Evolutionary conservation across 148 eudicot genomes (phyloP), one percentile per base, ranked within the genome.

Genomic region (Fallopia convolvulus): DNA sequence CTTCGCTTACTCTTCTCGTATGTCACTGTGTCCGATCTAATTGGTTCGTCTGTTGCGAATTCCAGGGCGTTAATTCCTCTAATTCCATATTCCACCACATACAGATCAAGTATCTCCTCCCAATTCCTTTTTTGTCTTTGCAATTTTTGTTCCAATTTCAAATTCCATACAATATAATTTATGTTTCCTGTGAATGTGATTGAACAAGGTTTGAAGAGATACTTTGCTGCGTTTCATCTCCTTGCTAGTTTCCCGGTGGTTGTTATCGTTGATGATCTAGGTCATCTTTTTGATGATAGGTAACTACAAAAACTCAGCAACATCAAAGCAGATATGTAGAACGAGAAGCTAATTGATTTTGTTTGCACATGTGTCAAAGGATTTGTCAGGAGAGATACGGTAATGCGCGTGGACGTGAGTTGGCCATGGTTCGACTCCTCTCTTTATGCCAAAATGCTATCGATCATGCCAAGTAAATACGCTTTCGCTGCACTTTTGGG

Each of bases 191-290:
- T 26, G 30, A 33, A 48, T 32, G n/a, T n/a, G 11, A 23, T 49
- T 80, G 36, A 53, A 39, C 91, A 90, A 77, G 90, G 85, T 74
- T 79, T 93, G 77, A 87, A 86, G 83, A 85, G 83, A 33, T 93
- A 83, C 74, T 93, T 93, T 80, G 85, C 97, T 79, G 98, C 92
- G 8, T 93, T 91, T 56, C 94, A 93, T 83, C 80, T 91, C 82
- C 86, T 84, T 78, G 60, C 80, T 78, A 77, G 81, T 39, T 79
- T 79, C 79, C 97, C 97, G 26, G 74, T 47, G 39, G 88, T 86
- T 61, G 90, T 93, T 66, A 77, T 93, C 14, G 77, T 93, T 30
- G 93, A 93, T 73, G 91, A 91, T 86, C 88, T 93, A 58, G 93
- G 84, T 0, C 85, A 85, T 73, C 78, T 88, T 58, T 93, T 91